phyloP scores from a whole-genome alignment of 192 early-diverging fungal species.

The Rhizophagus clarus region DNA sequence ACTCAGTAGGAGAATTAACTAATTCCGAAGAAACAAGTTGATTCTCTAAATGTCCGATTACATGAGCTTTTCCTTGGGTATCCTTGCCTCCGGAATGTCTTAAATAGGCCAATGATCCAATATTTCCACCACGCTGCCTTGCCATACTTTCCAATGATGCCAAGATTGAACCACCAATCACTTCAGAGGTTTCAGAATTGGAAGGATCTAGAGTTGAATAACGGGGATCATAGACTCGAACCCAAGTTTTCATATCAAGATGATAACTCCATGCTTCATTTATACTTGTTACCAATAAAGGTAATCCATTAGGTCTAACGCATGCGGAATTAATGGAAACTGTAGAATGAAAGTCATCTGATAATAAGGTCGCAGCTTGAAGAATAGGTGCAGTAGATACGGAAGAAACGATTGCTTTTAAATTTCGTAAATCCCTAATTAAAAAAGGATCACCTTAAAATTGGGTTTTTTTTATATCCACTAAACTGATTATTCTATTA shows the following conservation, averaged over 20 bases:
- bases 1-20: slow-evolving; percentile 61
- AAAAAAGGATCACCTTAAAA: background rate
- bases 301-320: slow-evolving; percentile 64
- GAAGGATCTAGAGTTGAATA: slow-evolving; percentile 53
- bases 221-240: slow-evolving; percentile 64
- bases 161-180: slow-evolving; percentile 23
- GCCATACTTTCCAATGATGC: slow-evolving; percentile 35
- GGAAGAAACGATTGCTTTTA: slow-evolving; percentile 52
- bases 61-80: slow-evolving; percentile 37
- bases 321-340: slow-evolving; percentile 56
- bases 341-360: slow-evolving; percentile 36
- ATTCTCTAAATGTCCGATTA: slow-evolving; percentile 58
- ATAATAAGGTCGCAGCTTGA: slow-evolving; percentile 41
- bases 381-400: slow-evolving; percentile 69
- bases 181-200: slow-evolving; percentile 34
- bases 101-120: slow-evolving; percentile 37
- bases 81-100: slow-evolving; percentile 30
- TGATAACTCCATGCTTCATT: slow-evolving; percentile 69
- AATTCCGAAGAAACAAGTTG: slow-evolving; percentile 54
- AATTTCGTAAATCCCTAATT: slow-evolving; percentile 64
- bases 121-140: slow-evolving; percentile 24
- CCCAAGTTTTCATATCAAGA: slow-evolving; percentile 65
- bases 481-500: background rate
- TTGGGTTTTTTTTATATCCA: too few species aligned
- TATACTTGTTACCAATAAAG: slow-evolving; percentile 63